Percentiles rank a stretch among this genome's conserved stretches.
phyloP scores from a whole-genome alignment of 306 rosid species.

The Rosa chinensis region DNA sequence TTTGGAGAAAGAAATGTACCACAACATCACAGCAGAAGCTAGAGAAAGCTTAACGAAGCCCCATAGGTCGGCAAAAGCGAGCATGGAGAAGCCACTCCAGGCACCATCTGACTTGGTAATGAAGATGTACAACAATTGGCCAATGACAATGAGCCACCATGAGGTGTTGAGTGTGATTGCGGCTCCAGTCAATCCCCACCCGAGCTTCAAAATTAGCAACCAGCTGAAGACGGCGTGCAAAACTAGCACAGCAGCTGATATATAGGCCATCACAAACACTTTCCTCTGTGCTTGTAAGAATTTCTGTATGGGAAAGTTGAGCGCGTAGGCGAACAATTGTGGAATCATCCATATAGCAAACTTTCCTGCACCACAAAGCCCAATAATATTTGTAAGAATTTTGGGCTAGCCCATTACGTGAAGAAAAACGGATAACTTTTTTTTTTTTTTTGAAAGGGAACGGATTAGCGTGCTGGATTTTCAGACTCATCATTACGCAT shows the following conservation, averaged over 20 bases:
- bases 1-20: conserved; percentile 41
- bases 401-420: background rate
- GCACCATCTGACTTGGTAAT: conserved; percentile 78
- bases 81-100: conserved; percentile 75
- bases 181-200: conserved; percentile 66
- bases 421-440: background rate
- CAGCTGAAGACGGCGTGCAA: conserved; percentile 54
- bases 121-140: conserved; percentile 49
- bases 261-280: conserved; percentile 54
- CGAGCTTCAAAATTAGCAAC: conserved; percentile 55
- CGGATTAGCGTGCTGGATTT: no score
- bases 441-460: no score
- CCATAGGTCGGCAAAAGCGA: conserved; percentile 61
- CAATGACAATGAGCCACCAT: conserved; percentile 63
- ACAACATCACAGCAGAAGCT: conserved; percentile 79
- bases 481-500: no score
- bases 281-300: conserved; percentile 79
- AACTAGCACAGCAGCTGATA: conserved; percentile 46
- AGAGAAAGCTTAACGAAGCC: conserved; percentile 69
- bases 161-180: conserved; percentile 63
- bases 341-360: conserved; percentile 75
- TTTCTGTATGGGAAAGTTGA: conserved; percentile 70
- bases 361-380: conserved; percentile 40
- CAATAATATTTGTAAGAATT: background rate
- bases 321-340: conserved; percentile 66